A percentile compares a stretch with the other conserved stretches of the same genome.
Conservation (phyloP, 805 yeast genomes). For the Candida dajiaensis region DNA sequence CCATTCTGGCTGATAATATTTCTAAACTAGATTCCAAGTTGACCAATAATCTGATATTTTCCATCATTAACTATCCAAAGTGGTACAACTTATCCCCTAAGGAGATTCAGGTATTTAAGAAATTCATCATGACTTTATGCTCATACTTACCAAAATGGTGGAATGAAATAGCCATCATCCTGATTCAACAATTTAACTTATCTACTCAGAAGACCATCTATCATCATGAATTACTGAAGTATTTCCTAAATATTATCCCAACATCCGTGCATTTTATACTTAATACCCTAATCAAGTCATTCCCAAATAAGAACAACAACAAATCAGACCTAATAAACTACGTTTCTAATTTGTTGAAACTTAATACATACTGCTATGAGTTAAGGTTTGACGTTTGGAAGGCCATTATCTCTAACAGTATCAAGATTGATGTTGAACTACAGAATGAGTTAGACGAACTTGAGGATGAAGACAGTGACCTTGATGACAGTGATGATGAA, state of each 20-base stretch:
- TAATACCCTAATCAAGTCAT: slow-evolving; percentile 47
- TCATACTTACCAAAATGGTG: slow-evolving; percentile 89
- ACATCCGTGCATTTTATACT: slow-evolving; percentile 69
- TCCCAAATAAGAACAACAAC: slow-evolving; percentile 75
- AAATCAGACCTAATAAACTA: slow-evolving; percentile 53
- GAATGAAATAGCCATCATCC: slow-evolving; percentile 66
- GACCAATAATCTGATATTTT: slow-evolving; percentile 47
- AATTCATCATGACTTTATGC: slow-evolving; percentile 71
- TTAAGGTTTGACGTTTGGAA: slow-evolving; percentile 74
- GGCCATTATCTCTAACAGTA: slow-evolving; percentile 67
- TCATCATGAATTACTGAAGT: slow-evolving; percentile 62
- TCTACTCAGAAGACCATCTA: slow-evolving; percentile 28
- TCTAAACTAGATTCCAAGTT: slow-evolving; percentile 49
- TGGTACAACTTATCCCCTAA: slow-evolving; percentile 50
- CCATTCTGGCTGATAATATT: slow-evolving; percentile 55
- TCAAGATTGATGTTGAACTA: slow-evolving; percentile 85
- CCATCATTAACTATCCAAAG: slow-evolving; percentile 51
- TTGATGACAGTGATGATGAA: slow-evolving; percentile 27
- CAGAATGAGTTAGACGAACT: slow-evolving; percentile 83
- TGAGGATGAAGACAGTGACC: slow-evolving; percentile 39
- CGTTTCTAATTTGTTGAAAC: slow-evolving; percentile 52
- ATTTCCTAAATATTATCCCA: slow-evolving; percentile 70
- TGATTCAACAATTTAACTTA: slow-evolving; percentile 56
- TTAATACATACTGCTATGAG: slow-evolving; percentile 70
- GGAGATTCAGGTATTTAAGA: slow-evolving; percentile 52